These are phyloP conservation scores for Aureobasidium namibiae DNA, from an alignment of 2,329 filamentous ascomycete genomes.

Conservation along the genomic window DNA sequence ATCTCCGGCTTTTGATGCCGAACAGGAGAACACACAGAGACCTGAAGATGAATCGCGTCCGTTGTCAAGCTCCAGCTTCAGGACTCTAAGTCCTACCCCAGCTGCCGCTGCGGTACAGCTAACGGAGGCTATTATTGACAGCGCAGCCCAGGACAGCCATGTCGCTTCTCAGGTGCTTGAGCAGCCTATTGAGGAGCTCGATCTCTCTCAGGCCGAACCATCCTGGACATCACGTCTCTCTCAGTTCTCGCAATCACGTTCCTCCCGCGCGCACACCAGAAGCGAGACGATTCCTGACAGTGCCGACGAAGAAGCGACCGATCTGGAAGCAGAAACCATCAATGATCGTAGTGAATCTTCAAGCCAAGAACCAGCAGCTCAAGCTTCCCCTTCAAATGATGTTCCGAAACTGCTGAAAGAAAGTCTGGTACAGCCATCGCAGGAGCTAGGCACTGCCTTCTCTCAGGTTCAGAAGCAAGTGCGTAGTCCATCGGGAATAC, in stretches of 20 bases:
- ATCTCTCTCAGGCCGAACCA: slow-evolving; percentile 11
- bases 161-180: background rate
- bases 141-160: background rate
- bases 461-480: background rate
- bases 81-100: background rate
- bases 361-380: background rate
- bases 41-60: background rate
- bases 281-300: slow-evolving; percentile 14
- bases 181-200: slow-evolving; percentile 6
- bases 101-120: background rate
- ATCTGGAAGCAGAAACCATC: background rate
- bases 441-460: slow-evolving; percentile 2
- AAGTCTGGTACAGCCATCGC: background rate
- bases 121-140: background rate
- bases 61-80: slow-evolving; percentile 9
- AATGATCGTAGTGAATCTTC: background rate
- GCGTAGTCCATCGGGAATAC: background rate
- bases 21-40: background rate
- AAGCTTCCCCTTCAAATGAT: background rate
- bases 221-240: background rate
- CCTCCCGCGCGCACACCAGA: slow-evolving; percentile 7
- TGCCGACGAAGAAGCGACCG: slow-evolving; percentile 1
- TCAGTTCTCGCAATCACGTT: background rate
- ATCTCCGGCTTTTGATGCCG: background rate
- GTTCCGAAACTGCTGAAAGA: background rate